Base-by-base conservation (phyloP, 371 early-diverging fungal species). In the Nematocida ausubeli region DNA sequence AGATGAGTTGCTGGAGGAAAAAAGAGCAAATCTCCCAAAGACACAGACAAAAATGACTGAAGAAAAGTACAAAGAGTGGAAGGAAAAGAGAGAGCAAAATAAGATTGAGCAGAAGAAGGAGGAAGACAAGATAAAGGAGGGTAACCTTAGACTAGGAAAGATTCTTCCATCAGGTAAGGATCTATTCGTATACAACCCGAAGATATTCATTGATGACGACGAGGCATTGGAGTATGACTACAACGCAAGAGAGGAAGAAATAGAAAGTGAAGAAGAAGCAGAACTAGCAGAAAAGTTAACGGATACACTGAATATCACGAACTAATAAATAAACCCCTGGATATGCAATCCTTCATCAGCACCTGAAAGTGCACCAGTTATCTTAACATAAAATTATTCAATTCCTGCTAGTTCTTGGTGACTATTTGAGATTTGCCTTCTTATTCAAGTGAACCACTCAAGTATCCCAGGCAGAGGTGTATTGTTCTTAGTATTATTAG, bases 141-240 rank as follows among this genome's bases (percentile, higher is more conserved):
- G 65, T 5, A 75, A 75, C 35, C 83, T 55, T 28, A 70, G 37
- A 50, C 72, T 64, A 44, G 70, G 51, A 65, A 82, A 56, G 75
- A 39, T 60, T 44, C 57, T 68, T 49, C 70, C 65, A 3, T 54
- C 65, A 34, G 98, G 98, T 71, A 89, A 91, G 80, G 97, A 98
- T 86, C 85, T 95, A 84, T 97, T 98, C 86, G 92, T 93, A 81
- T 94, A 92, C 87, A 94, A 94, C 84, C 95, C 96, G 47, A 90
- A 93, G 6, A 86, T 90, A 86, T 90, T 90, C 79, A 85, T 88
- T 40, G 91, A 91, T 56, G 92, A 92, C 52, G 92, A 91, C 49
- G 89, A 88, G 60, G 84, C 82, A 24, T 65, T 64, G 26, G 91
- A 70, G 14, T 82, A 28, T n/a, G 83, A 83, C 24, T 82, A 83